Base-by-base conservation (phyloP, 768 basidiomycete species). In the Tricholoma saponaceum region DNA sequence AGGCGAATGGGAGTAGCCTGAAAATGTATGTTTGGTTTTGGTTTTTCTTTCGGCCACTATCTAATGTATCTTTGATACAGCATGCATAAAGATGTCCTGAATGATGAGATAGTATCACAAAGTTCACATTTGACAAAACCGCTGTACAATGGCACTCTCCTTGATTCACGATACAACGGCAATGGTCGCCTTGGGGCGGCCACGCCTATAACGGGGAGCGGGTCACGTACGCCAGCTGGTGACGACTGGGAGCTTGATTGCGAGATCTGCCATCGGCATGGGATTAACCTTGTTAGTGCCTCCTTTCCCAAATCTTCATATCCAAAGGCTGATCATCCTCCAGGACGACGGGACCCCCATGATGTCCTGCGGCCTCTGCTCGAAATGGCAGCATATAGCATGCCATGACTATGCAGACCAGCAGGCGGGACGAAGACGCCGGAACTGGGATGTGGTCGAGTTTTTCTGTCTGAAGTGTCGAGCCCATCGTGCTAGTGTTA, bases 241-340 rank as follows among this genome's bases (percentile, higher is more conserved):
- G 89, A 86, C 52, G 83, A 87, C 57, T 95, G 94, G 94, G 85
- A 91, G 56, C 73, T 97, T 22, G 87, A 91, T 65, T 97, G 94
- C 67, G 94, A 96, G 67, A 79, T 96, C 35, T 97, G 94, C 69
- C 78, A 78, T 54, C 81, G 81, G 59, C 77, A 76, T 23, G 92
- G 92, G 8, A 71, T 84, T 56, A 95, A 95, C 64, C 69, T 87
- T 62, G 93, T 92, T 61, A 59, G 84, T 74, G 20, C 25, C 55
- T 52, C n/a, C 39, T 12, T 39, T 39, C n/a, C 35, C 10, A n/a
- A 20, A 37, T 20, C 37, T 9, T 28, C 28, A 52, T 32, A 20
- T 58, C 63, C 41, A 39, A 64, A 50, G 41, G 49, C 60, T 60
- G 41, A 26, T 28, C 35, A 50, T 56, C 39, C 33, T 37, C 9